phyloP scores from a whole-genome alignment of 176 grass and related monocot genomes.

The Cenchrus americanus region DNA sequence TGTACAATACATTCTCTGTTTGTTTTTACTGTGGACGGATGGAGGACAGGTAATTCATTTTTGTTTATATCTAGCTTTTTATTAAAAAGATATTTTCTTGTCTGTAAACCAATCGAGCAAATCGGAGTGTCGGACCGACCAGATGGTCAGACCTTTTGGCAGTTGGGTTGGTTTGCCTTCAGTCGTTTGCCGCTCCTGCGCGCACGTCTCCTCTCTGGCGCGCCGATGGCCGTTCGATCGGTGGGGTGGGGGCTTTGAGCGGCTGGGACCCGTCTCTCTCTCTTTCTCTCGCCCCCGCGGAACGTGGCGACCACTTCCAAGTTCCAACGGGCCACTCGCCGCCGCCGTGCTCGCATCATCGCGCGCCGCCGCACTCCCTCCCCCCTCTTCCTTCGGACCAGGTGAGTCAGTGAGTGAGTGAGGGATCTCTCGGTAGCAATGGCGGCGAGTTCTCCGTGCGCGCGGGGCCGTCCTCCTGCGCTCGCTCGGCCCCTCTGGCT shows the following conservation, averaged over 20 bases:
- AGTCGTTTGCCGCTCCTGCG: background rate
- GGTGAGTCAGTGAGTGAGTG: background rate
- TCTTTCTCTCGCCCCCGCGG: too few species aligned
- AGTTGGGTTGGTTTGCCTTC: background rate
- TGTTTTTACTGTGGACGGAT: background rate
- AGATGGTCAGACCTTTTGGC: background rate
- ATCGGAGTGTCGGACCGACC: too few species aligned
- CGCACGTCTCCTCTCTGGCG: constrained; percentile 1
- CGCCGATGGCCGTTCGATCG: constrained; percentile 24
- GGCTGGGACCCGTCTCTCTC: background rate
- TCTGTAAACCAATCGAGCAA: background rate
- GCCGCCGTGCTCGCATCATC: constrained; percentile 28
- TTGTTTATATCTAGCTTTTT: background rate
- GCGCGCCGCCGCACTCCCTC: constrained; percentile 4
- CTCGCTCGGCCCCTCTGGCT: background rate
- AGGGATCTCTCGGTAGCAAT: constrained; percentile 1
- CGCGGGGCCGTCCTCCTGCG: background rate
- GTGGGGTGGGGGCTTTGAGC: background rate
- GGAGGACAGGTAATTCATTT: background rate
- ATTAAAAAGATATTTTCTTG: background rate
- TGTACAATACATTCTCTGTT: background rate
- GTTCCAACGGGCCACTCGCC: constrained; percentile 42
- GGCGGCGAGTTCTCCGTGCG: background rate
- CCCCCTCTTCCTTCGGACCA: background rate
- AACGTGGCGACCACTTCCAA: constrained; percentile 36